Evolutionary conservation across 306 rosid species (phyloP), one percentile per base, ranked within the genome.

Genomic region (Castanopsis chinensis): DNA sequence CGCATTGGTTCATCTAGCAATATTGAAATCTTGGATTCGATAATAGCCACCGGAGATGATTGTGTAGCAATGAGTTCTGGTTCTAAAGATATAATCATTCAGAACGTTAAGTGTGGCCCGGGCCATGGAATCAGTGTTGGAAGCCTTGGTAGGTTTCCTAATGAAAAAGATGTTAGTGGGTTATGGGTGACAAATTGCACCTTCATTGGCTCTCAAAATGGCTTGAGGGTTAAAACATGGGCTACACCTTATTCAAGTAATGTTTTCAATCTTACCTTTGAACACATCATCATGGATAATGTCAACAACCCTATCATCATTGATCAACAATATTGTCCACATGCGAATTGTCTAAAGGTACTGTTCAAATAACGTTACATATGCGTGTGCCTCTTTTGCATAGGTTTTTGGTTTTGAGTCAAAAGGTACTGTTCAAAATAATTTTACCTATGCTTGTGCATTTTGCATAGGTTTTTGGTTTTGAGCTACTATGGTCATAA

Each of bases 51-150:
- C 19, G 77, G 77, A 5, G 89, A 86, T 23, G 89, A 86, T 45
- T 86, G 89, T 72, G n/a, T 80, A 12, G 63, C 87, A 3, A 15
- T 86, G 18, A 68, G 82, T 19, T 69, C 79, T 0, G 89, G 85
- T 2, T 8, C 51, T 1, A 32, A 15, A 2, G 5, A 14, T 33
- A 13, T 86, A 0, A 23, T 56, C 5, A 54, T 86, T 18, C 25
- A 52, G 5, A 28, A 54, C 0, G 59, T 81, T 18, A 37, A 20
- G 7, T 83, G 89, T 4, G 87, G 89, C 6, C 87, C 87, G 0
- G 87, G 89, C 69, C 87, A 83, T 20, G 87, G 87, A 65, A 83
- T 87, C 27, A 87, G 87, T 33, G 35, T 87, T 1, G 87, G 87
- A 6, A 86, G 90, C 70, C 80, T 86, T 11, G 81, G 85, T 35